These are phyloP conservation scores for Forsythia viridissima DNA, from an alignment of 257 asterid species.

Conservation along the genomic window DNA sequence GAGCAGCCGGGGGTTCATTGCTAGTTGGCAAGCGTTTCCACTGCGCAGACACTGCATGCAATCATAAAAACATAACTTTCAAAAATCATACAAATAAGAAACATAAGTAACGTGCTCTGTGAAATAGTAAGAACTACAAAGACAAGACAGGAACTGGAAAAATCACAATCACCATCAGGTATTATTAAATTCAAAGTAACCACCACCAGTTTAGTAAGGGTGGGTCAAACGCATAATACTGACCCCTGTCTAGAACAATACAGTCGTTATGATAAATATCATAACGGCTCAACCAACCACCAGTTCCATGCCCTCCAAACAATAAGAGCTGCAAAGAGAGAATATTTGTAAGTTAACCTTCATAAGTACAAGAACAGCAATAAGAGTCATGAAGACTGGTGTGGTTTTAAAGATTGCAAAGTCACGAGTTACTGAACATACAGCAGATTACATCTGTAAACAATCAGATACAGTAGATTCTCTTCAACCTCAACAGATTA, in stretches of 20 bases:
- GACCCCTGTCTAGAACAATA: constrained; percentile 92
- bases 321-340: constrained; percentile 71
- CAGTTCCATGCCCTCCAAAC: constrained; percentile 99
- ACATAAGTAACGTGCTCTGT: background rate
- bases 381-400: constrained; percentile 8
- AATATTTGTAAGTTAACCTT: constrained; percentile 4
- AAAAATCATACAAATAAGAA: background rate
- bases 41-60: constrained; percentile 73
- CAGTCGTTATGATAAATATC: constrained; percentile 90
- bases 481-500: background rate
- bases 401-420: background rate
- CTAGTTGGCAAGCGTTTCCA: constrained; percentile 86
- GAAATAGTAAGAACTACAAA: constrained; percentile 2
- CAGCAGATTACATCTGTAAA: constrained; percentile 9
- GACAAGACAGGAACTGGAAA: constrained; percentile 10
- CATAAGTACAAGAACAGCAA: constrained; percentile 13
- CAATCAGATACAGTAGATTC: constrained; percentile 11
- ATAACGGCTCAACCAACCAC: constrained; percentile 99
- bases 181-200: constrained; percentile 18
- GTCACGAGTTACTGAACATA: background rate
- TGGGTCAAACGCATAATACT: constrained; percentile 25
- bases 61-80: constrained; percentile 4
- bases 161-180: background rate
- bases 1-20: constrained; percentile 82
- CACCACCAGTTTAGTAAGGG: background rate